Evolutionary conservation across 768 basidiomycete species (phyloP), one percentile per base, ranked within the genome.

Genomic region (Naganishia vaughanmartiniae): DNA sequence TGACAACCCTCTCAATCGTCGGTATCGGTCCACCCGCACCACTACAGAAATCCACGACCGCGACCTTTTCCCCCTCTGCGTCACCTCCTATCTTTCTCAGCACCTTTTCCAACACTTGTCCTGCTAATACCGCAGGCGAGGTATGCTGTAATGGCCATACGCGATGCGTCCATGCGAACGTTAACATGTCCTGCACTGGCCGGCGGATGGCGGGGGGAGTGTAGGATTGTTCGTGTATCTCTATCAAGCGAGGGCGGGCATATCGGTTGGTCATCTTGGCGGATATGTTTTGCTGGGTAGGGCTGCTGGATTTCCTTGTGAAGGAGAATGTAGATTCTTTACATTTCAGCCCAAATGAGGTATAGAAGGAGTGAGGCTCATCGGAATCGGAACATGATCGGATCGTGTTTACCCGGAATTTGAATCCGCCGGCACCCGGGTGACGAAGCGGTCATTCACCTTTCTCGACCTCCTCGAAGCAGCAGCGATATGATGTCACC

Each of bases 1-100:
- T 80, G 57, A 80, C 73, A 24, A 63, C 58, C 70, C 56, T 70
- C 70, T 80, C 78, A 58, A 80, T 75, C 36, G 58, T 66, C 10
- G 73, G 72, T 42, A 79, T 71, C 53, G 78, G 77, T 28, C 79
- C 78, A 26, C 79, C 78, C 21, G 76, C 78, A 11, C 78, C 78
- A 15, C 70, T 72, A 72, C 79, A 79, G 54, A 77, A 79, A 72
- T 80, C 79, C 6, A 80, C 74, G 1, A 80, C 70, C 17, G 57
- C 72, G 30, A 79, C 21, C 51, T 60, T n/a, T 45, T 53, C 42
- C 24, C 58, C 42, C 67, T 26, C n/a, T 15, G 17, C 9, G 42
- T 48, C 31, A 74, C 54, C 54, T 73, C 39, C 60, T 2, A 63
- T 63, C 19, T 42, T 71, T 15, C 57, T 55, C 12, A 80, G 31